Percentiles rank a stretch among this genome's conserved stretches.
Conservation (phyloP, 768 basidiomycete genomes). For the Dendrothele bispora region DNA sequence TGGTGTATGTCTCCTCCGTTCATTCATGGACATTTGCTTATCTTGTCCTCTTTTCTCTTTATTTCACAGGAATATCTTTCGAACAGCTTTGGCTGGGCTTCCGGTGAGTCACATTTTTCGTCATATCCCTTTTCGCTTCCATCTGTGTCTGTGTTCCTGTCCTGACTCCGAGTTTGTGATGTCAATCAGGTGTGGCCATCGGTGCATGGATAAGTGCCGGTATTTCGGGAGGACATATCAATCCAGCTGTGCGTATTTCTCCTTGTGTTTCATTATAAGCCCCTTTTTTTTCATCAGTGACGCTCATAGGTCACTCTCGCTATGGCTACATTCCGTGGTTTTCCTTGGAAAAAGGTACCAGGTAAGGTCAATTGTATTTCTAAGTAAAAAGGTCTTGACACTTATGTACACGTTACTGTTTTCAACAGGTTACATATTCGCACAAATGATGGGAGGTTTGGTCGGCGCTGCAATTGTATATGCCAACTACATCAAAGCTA, state of each 20-base stretch:
- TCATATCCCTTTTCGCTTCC: background rate
- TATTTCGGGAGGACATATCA: slow-evolving; percentile 50
- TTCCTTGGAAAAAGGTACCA: slow-evolving; percentile 83
- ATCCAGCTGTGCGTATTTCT: slow-evolving; percentile 31
- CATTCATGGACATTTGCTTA: too few species aligned
- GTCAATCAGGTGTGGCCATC: slow-evolving; percentile 45
- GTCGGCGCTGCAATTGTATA: slow-evolving; percentile 62
- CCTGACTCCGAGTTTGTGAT: background rate
- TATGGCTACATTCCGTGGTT: slow-evolving; percentile 65
- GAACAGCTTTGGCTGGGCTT: slow-evolving; percentile 43
- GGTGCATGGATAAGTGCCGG: slow-evolving; percentile 50
- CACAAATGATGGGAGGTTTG: slow-evolving; percentile 67
- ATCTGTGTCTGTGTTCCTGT: background rate
- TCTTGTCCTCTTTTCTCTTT: background rate
- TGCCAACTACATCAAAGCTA: slow-evolving; percentile 69
- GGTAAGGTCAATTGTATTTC: slow-evolving; percentile 17
- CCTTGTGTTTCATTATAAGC: background rate
- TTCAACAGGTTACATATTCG: slow-evolving; percentile 49
- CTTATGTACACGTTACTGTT: background rate
- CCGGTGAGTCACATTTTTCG: slow-evolving; percentile 24
- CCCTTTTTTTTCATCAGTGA: background rate
- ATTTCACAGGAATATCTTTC: slow-evolving; percentile 38
- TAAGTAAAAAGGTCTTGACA: background rate
- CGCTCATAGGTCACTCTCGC: slow-evolving; percentile 62
- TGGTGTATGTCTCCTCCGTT: too few species aligned